phyloP scores from a whole-genome alignment of 106 monocot genomes.

The Allium cepa region DNA sequence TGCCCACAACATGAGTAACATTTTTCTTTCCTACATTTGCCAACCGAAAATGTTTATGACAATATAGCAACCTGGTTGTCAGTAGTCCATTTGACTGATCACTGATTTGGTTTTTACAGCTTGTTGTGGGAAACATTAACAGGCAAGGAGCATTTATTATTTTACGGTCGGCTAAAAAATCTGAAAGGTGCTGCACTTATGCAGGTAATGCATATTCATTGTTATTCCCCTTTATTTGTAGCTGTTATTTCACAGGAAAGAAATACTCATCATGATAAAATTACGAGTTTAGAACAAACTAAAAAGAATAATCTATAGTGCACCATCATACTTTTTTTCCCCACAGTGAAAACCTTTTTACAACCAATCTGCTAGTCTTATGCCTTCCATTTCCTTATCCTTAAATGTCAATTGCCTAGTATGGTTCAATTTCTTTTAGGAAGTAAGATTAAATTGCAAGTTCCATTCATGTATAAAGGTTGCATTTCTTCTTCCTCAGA shows the following conservation, averaged over 20 bases:
- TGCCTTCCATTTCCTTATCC: too few species aligned
- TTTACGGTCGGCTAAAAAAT: constrained; percentile 79
- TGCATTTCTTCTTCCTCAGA: too few species aligned
- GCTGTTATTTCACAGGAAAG: neutral
- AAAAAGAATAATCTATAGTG: neutral
- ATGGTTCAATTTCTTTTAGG: too few species aligned
- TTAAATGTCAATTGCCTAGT: too few species aligned
- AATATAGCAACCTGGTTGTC: neutral
- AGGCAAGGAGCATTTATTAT: constrained; percentile 17
- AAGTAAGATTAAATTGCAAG: too few species aligned
- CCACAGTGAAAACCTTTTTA: too few species aligned
- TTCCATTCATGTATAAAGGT: too few species aligned
- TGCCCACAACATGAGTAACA: constrained; percentile 84
- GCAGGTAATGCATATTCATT: constrained; percentile 27
- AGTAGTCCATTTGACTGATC: neutral
- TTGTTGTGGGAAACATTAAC: constrained; percentile 69
- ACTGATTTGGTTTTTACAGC: constrained; percentile 17
- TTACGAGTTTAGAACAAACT: neutral
- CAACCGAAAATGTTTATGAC: too few species aligned
- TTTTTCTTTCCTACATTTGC: constrained; percentile 2
- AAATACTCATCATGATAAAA: too few species aligned
- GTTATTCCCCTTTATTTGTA: neutral
- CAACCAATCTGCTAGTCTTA: too few species aligned
- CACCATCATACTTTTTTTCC: too few species aligned
- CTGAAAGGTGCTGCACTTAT: constrained; percentile 44